Conservation (phyloP, 2,329 filamentous ascomycete genomes). For the Penicillium sp. region DNA sequence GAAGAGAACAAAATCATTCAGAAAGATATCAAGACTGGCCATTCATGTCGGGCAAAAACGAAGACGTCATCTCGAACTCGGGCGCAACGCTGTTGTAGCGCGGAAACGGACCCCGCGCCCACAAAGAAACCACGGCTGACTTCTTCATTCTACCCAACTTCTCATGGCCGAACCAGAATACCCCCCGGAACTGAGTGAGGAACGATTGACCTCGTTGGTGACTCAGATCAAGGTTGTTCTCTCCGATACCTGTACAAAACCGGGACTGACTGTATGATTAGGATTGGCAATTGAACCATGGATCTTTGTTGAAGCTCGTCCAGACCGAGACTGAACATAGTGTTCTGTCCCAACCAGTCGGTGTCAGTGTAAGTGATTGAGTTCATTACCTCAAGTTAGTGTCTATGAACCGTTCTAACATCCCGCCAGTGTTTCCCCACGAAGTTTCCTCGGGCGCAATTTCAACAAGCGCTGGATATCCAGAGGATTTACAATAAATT, state of each 20-base stretch:
- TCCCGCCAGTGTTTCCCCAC: constrained; percentile 32
- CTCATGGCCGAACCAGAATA: constrained; percentile 9
- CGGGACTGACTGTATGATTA: constrained; percentile 7
- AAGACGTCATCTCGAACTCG: neutral
- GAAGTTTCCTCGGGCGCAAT: constrained; percentile 32
- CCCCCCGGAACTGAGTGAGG: constrained; percentile 37
- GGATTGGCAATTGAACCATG: constrained; percentile 47
- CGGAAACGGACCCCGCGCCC: neutral
- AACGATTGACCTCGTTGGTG: constrained; percentile 31
- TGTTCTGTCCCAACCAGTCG: constrained; percentile 33
- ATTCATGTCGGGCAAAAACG: neutral
- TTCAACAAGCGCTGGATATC: constrained; percentile 54
- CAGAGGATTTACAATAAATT: constrained; percentile 61
- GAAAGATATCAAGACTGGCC: too few species aligned
- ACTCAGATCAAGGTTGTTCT: constrained; percentile 27
- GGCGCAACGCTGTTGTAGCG: neutral
- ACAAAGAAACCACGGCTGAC: neutral
- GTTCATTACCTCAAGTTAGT: neutral
- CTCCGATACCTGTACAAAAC: neutral
- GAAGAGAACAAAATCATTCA: too few species aligned
- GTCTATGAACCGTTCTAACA: neutral
- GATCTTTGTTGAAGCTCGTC: constrained; percentile 41
- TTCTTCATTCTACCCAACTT: neutral
- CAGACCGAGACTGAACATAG: constrained; percentile 25
- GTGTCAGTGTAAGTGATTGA: constrained; percentile 27